Percentiles rank a stretch among this genome's conserved stretches.
Conservation (phyloP, 225 moss, liverwort and hornwort species). For the Physcomitrellopsis africana region DNA sequence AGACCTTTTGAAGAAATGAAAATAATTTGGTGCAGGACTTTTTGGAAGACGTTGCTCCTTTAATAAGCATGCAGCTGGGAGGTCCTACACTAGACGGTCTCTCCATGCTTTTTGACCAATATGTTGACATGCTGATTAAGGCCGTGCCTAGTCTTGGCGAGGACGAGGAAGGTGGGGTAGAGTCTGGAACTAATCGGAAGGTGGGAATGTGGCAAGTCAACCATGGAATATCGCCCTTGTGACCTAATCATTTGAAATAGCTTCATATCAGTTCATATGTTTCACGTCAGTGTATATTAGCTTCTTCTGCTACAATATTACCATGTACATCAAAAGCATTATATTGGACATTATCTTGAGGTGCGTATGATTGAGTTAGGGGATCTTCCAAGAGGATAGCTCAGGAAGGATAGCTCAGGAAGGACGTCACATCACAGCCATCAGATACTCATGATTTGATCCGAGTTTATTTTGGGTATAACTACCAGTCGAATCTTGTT, state of each 20-base stretch:
- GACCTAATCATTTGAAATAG: neutral
- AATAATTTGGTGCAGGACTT: conserved; percentile 71
- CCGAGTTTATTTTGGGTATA: neutral
- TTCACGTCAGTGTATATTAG: conserved; percentile 6
- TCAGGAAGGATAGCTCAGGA: neutral
- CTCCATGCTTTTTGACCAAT: conserved; percentile 81
- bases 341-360: conserved; percentile 12
- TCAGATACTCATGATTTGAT: no score
- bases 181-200: conserved; percentile 60
- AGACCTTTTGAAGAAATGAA: conserved; percentile 9
- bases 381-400: conserved; percentile 2
- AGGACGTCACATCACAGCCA: no score
- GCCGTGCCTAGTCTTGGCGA: conserved; percentile 82
- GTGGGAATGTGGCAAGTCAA: conserved; percentile 27
- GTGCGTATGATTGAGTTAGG: conserved; percentile 15
- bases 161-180: conserved; percentile 72
- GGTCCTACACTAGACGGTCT: conserved; percentile 87
- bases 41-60: conserved; percentile 90
- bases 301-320: conserved; percentile 20
- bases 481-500: neutral
- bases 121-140: conserved; percentile 81
- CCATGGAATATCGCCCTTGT: conserved; percentile 6
- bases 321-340: neutral
- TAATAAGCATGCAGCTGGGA: conserved; percentile 95
- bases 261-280: conserved; percentile 10